A percentile compares a stretch with the other conserved stretches of the same genome.
Evolutionary conservation across 148 eudicot species (phyloP).

Genomic region (Camellia lanceoleosa): DNA sequence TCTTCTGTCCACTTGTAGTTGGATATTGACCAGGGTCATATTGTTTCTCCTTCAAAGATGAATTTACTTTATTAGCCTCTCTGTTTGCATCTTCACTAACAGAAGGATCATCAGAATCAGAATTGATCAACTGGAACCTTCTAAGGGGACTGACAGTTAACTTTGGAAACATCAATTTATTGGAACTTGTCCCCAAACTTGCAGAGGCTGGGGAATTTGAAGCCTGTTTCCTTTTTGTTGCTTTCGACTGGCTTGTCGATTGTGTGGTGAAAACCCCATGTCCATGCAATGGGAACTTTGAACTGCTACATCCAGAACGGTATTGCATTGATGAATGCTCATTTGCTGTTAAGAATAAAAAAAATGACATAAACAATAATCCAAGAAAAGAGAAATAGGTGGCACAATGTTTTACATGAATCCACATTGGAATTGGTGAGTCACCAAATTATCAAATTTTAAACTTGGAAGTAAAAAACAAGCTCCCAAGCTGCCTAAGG

Average conservation of each 20-base stretch:
- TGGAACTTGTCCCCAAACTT: conserved; percentile 36
- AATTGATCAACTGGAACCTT: conserved; percentile 80
- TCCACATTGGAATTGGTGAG: background rate
- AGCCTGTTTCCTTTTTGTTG: conserved; percentile 38
- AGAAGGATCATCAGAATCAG: conserved; percentile 65
- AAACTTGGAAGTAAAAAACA: background rate
- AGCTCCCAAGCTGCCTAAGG: background rate
- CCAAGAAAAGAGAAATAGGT: background rate
- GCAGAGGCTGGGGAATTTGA: conserved; percentile 33
- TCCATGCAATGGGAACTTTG: conserved; percentile 62
- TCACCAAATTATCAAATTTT: background rate
- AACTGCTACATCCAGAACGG: conserved; percentile 65
- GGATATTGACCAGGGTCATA: conserved; percentile 16
- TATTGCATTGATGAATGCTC: conserved; percentile 27
- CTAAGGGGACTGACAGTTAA: conserved; percentile 69
- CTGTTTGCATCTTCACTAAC: conserved; percentile 18
- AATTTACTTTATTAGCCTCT: conserved; percentile 21
- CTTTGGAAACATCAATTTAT: conserved; percentile 38
- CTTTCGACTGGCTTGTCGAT: conserved; percentile 29
- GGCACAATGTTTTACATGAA: background rate
- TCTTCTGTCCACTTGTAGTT: conserved; percentile 22
- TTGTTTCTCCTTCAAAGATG: conserved; percentile 29
- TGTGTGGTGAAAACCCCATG: conserved; percentile 51
- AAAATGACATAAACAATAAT: background rate
- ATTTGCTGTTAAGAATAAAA: conserved; percentile 28